Base-by-base conservation (phyloP, 345 rosid genomes). In the Eucalyptus sp. region DNA sequence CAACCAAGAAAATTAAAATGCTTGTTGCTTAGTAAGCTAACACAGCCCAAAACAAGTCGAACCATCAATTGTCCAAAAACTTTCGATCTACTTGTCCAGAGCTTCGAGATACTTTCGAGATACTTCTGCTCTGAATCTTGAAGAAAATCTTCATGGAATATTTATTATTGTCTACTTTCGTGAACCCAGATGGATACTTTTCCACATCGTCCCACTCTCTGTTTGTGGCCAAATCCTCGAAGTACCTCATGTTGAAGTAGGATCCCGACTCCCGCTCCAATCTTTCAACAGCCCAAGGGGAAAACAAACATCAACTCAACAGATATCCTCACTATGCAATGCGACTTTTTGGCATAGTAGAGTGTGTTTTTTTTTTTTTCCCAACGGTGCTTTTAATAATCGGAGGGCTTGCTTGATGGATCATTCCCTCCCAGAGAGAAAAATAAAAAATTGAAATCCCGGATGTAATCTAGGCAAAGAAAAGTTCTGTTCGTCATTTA, bases 191-290 rank as follows among this genome's bases (percentile, higher is more conserved):
- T 8, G 96, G 89, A 90, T 96, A 96, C 92, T 95, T 95, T 93
- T 96, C 99, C 81, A 96, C 96, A 87, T 97, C 93, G 89, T 97
- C 99, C 98, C 98, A 97, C 92, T 97, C 97, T 48, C 98, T 97
- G 92, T 95, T 96, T n/a, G 95, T 94, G 92, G 95, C 97, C 96
- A 94, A 92, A 48, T 97, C 99, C 93, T 97, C 99, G 89, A 97
- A 97, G 79, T 93, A 89, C 90, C 94, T 92, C 96, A 93, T 93
- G 93, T 94, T 97, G 92, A 97, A 97, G 94, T 90, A 95, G 92
- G 93, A 96, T 44, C 96, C 96, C 10, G 99, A 97, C 92, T 97
- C 99, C 91, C 95, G 93, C 92, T 97, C 99, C 97, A 97, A 89
- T 88, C 99, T 96, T 96, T 71, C 91, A 88, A 89, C 87, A 86